Base-by-base conservation (phyloP, 148 eudicot species). In the Cornus suecica region DNA sequence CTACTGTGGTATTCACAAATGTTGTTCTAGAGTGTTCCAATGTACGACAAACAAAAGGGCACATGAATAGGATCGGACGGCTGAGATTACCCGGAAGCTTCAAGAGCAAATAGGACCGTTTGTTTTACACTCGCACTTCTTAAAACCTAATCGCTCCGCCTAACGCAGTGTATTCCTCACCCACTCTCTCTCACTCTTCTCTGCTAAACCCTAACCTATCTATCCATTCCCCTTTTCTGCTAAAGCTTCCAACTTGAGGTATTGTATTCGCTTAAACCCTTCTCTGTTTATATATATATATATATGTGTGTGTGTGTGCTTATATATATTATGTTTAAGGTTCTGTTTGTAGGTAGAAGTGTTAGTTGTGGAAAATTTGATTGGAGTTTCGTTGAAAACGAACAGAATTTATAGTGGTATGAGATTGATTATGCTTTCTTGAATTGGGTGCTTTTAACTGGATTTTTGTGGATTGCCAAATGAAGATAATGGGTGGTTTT, bases 1-100 rank as follows among this genome's bases (percentile, higher is more conserved):
- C 34, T 32, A 32, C 34, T 32, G n/a, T n/a, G n/a, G n/a, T n/a
- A n/a, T n/a, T 13, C 10, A 48, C 54, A 1, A 70, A 45, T 45
- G 73, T 6, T 37, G 9, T 71, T 71, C 64, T 71, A 71, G 74
- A 71, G 37, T 28, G 63, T 71, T 71, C 74, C 8, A 52, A 37
- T 27, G n/a, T 4, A 11, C 14, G 25, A 48, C 54, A 48, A 48
- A 16, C 54, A 48, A 48, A 48, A 48, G 18, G 18, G 54, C 54
- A 48, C 15, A 11, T 48, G 54, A 48, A 48, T 13, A 14, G 54
- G 24, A 51, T 18, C 37, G 37, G 28, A 71, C 74, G 62, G 74
- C 62, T 51, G 6, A 52, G 74, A 52, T 71, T 71, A 28, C 51
- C 41, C 28, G 32, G 74, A 52, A 52, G 41, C 74, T 71, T 71